Conservation (phyloP, 2,329 filamentous ascomycete genomes). For the Alternaria ethzedia region DNA sequence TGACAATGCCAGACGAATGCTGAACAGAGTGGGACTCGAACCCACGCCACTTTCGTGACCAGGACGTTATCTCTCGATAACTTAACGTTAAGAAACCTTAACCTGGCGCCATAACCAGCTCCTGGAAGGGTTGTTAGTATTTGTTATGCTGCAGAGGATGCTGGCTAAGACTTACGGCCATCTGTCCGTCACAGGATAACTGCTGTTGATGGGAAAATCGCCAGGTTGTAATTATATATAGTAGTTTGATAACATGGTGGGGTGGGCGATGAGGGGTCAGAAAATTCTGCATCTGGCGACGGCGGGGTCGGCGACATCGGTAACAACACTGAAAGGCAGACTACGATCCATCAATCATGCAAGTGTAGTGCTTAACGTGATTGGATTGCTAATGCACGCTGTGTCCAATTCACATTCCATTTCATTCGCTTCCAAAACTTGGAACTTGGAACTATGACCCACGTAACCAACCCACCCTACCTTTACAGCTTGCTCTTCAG, state of each 20-base stretch:
- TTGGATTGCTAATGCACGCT: neutral
- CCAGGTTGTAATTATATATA: neutral
- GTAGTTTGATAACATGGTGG: neutral
- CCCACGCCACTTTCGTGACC: slow-evolving; percentile 39
- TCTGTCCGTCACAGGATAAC: slow-evolving; percentile 3
- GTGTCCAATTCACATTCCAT: neutral
- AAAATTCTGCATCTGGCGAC: neutral
- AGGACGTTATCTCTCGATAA: too few species aligned
- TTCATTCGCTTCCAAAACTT: neutral
- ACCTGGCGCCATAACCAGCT: slow-evolving; percentile 44
- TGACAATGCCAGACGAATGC: slow-evolving; percentile 33
- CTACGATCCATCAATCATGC: neutral
- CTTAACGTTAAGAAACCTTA: slow-evolving; percentile 33
- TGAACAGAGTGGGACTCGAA: slow-evolving; percentile 52
- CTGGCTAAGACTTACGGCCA: neutral
- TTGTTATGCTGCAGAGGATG: too few species aligned
- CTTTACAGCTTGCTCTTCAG: slow-evolving; percentile 36
- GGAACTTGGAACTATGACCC: neutral
- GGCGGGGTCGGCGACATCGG: neutral
- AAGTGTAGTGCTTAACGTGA: neutral
- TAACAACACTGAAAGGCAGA: neutral
- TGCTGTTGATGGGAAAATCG: neutral
- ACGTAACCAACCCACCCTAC: neutral
- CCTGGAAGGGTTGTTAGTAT: too few species aligned
- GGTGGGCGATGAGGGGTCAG: neutral